Percentiles rank a stretch among this genome's conserved stretches.
Evolutionary conservation across 2,329 filamentous ascomycete species (phyloP).

Genomic region (Phaeosphaeria sp.): DNA sequence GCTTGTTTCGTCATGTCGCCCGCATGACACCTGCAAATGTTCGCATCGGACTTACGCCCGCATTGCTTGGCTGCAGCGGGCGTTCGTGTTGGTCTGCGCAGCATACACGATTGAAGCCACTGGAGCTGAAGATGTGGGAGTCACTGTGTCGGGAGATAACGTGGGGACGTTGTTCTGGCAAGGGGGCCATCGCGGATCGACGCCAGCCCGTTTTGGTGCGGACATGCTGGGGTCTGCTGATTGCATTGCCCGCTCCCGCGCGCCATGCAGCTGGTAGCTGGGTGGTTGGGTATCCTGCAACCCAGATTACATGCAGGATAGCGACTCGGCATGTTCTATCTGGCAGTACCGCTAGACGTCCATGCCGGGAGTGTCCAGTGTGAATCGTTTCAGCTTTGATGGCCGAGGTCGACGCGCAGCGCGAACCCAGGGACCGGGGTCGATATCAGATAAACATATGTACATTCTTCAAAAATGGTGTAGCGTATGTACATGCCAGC

Average conservation of each 20-base stretch:
- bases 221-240: neutral
- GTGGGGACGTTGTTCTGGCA: conserved; percentile 5
- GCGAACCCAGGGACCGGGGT: neutral
- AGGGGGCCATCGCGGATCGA: conserved; percentile 5
- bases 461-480: neutral
- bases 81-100: neutral
- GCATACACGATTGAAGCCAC: neutral
- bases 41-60: neutral
- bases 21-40: neutral
- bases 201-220: neutral
- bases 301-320: neutral
- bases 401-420: neutral
- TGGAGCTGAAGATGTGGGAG: neutral
- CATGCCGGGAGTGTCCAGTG: neutral
- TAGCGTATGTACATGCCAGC: neutral
- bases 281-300: conserved; percentile 1
- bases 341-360: neutral
- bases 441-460: neutral
- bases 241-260: conserved; percentile 5
- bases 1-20: neutral
- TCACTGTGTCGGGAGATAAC: conserved; percentile 1
- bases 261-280: neutral
- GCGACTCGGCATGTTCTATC: neutral
- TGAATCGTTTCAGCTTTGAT: neutral
- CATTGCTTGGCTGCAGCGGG: neutral